Evolutionary conservation across 1,139 yeast species (phyloP).

Genomic region (Nadsonia starkeyi-henricii): DNA sequence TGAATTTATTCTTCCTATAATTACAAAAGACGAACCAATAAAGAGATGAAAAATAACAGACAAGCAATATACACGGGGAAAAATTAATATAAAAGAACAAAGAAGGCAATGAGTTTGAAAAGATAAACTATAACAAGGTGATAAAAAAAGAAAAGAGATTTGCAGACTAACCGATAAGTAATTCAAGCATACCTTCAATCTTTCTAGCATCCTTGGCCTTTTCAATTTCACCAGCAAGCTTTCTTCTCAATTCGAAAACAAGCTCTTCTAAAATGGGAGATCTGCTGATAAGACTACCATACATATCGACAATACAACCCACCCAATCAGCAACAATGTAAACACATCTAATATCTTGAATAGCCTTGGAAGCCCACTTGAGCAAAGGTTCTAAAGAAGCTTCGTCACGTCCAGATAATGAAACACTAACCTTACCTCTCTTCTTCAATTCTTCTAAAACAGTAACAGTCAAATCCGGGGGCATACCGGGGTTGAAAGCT

Average conservation of each 20-base stretch:
- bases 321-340: conserved; percentile 70
- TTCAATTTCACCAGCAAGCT: conserved; percentile 52
- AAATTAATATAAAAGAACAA: not conserved
- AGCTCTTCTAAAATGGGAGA: conserved; percentile 73
- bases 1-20: not conserved
- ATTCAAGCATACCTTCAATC: conserved; percentile 85
- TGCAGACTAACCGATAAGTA: conserved; percentile 31
- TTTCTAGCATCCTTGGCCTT: conserved; percentile 80
- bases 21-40: not conserved
- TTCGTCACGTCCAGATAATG: conserved; percentile 74
- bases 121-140: not conserved
- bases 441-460: conserved; percentile 72
- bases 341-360: conserved; percentile 71
- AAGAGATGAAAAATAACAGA: not conserved
- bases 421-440: conserved; percentile 73
- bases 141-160: not conserved
- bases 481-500: conserved; percentile 65
- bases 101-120: not conserved
- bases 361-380: conserved; percentile 61
- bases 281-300: conserved; percentile 54
- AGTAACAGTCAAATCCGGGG: conserved; percentile 66
- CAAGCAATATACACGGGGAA: conserved; percentile 3
- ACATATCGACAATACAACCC: conserved; percentile 68
- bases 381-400: conserved; percentile 69
- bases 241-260: conserved; percentile 39